Base-by-base conservation (phyloP, 768 basidiomycete species). In the Hortiboletus flavorubellus region DNA sequence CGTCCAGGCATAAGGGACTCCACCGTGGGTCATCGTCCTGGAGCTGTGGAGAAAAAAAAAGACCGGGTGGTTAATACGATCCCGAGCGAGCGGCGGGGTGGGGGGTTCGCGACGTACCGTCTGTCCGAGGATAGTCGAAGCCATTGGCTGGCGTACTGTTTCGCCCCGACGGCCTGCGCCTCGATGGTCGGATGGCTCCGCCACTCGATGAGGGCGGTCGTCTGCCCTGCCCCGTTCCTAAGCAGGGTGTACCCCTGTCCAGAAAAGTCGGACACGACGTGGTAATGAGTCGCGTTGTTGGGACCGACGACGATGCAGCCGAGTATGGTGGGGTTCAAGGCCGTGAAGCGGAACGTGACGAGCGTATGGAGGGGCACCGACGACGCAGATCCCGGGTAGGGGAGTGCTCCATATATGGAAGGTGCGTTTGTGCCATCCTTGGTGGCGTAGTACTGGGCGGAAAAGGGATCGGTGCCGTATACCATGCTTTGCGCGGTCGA, bases 381-480 rank as follows among this genome's bases (percentile, higher is more conserved):
- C 33, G 75, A 55, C 31, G 72, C 53, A 23, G 69, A 41, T 16
- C 23, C 50, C 0, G 81, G 77, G 60, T 81, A 84, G 30, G 85
- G 85, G 18, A 87, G 79, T 0, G 84, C 84, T 6, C 85, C 85
- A 61, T 80, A 83, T 54, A 86, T 69, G 45, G 85, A 86, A 45
- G 84, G 80, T 10, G 72, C 45, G 29, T 26, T 30, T 34, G 21
- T 31, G 16, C 38, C 18, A 21, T 55, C 51, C 29, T 39, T 58
- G 16, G 66, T 54, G 30, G 64, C 59, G 29, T 58, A 51, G 29
- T 58, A 53, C 35, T 72, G 70, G 4, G 68, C 68, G 5, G 66
- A 56, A 39, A 70, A 70, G 16, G 68, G 68, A 37, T 70, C 53
- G 12, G 50, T 59, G 18, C 68, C 68, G 57, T 72, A 72, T 49